These are phyloP conservation scores for Backusella liffmaniae DNA, from an alignment of 192 early-diverging fungal genomes.

Conservation along the genomic window DNA sequence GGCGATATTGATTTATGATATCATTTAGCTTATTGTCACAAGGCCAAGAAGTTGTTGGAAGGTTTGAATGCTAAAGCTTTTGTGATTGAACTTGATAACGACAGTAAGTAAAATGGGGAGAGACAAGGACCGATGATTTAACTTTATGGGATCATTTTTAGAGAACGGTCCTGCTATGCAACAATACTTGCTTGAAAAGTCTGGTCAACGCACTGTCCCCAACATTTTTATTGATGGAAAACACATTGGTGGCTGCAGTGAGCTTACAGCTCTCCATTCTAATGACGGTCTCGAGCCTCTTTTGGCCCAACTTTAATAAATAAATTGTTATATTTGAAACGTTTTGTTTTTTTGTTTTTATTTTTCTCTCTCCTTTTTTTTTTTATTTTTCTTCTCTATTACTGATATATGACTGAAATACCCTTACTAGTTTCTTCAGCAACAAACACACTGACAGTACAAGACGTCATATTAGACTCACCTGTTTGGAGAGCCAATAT, in stretches of 20 bases:
- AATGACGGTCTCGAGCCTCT: constrained; percentile 46
- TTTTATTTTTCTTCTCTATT: not conserved
- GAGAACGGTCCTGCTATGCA: constrained; percentile 58
- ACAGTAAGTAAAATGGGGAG: constrained; percentile 32
- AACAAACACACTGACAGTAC: constrained; percentile 40
- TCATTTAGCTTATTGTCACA: constrained; percentile 53
- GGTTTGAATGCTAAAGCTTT: constrained; percentile 36
- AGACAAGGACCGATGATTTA: too few relatives aligned
- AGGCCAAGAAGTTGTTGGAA: constrained; percentile 49
- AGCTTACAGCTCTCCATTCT: constrained; percentile 42
- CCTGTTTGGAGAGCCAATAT: constrained; percentile 56
- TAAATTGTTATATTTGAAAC: constrained; percentile 6
- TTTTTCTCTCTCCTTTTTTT: too few relatives aligned
- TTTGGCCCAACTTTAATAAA: not conserved
- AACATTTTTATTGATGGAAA: constrained; percentile 67
- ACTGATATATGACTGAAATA: not conserved
- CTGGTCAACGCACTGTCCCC: constrained; percentile 72
- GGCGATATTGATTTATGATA: not conserved
- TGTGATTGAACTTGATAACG: constrained; percentile 56
- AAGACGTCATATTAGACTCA: constrained; percentile 53
- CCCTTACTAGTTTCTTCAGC: constrained; percentile 26
- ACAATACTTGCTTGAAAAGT: constrained; percentile 49
- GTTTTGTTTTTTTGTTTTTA: too few relatives aligned
- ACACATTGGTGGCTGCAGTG: constrained; percentile 68
- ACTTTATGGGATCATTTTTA: not conserved